A percentile compares a stretch with the other conserved stretches of the same genome.
These are phyloP conservation scores for Bolboschoenus planiculmis DNA, from an alignment of 176 grass and related monocot genomes.

Conservation along the genomic window DNA sequence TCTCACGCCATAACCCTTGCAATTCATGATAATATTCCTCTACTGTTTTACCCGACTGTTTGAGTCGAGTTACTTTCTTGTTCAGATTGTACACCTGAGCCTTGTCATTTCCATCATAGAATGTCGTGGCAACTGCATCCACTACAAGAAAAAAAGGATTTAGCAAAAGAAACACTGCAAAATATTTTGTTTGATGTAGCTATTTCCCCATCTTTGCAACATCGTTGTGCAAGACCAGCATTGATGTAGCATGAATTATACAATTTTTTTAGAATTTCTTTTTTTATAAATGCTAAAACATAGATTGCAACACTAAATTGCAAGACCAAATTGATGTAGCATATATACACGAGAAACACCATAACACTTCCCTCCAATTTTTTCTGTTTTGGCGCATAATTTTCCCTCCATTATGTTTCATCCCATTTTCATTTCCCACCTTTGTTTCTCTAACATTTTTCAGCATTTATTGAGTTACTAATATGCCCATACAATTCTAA, in stretches of 20 bases:
- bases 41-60: too few relatives aligned
- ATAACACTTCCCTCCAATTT: not conserved
- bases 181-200: not conserved
- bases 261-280: not conserved
- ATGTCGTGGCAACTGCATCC: too few relatives aligned
- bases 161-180: not conserved
- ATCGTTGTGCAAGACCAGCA: not conserved
- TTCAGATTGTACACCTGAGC: too few relatives aligned
- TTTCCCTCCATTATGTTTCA: not conserved
- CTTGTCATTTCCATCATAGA: too few relatives aligned
- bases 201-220: not conserved
- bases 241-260: not conserved
- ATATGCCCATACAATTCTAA: not conserved
- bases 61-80: too few relatives aligned
- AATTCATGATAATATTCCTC: too few relatives aligned
- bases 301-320: not conserved
- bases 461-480: not conserved
- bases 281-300: not conserved
- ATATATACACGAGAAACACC: not conserved
- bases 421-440: not conserved
- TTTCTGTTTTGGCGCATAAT: not conserved
- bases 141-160: not conserved
- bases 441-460: not conserved
- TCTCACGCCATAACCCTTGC: too few relatives aligned
- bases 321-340: not conserved